phyloP scores from a whole-genome alignment of 768 basidiomycete species.

The Roridomyces roridus region DNA sequence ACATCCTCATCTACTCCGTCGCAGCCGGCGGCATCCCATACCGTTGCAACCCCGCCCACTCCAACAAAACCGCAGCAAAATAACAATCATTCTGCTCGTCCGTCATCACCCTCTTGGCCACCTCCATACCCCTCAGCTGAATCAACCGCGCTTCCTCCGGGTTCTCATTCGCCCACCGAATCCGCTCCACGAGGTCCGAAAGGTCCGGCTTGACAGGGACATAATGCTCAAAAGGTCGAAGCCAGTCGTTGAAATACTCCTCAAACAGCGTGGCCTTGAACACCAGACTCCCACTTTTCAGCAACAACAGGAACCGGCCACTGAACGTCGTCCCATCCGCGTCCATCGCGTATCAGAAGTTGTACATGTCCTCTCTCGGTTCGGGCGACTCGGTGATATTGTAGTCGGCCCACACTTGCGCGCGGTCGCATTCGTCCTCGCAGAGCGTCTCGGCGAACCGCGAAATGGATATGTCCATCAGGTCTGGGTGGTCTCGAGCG shows the following conservation, averaged over 20 bases:
- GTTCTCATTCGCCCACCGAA: too few relatives aligned
- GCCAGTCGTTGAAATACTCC: constrained; percentile 22
- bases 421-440: neutral
- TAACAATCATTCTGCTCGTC: too few relatives aligned
- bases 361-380: neutral
- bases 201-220: constrained; percentile 20
- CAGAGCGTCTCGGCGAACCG: neutral
- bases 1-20: too few relatives aligned
- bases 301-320: constrained; percentile 15
- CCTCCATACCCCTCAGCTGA: constrained; percentile 15
- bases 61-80: constrained; percentile 14
- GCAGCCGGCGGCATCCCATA: too few relatives aligned
- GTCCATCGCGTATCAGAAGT: constrained; percentile 15
- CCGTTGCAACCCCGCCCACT: constrained; percentile 15
- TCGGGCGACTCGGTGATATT: neutral
- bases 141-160: too few relatives aligned
- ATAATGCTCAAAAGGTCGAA: constrained; percentile 21
- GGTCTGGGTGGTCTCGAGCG: neutral
- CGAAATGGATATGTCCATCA: neutral
- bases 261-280: constrained; percentile 14
- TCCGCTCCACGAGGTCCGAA: constrained; percentile 22
- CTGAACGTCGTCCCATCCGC: constrained; percentile 25
- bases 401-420: neutral
- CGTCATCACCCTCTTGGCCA: constrained; percentile 15
- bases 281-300: too few relatives aligned